A percentile compares a stretch with the other conserved stretches of the same genome.
Evolutionary conservation across 345 rosid species (phyloP).

Genomic region (Gossypium longicalyx): DNA sequence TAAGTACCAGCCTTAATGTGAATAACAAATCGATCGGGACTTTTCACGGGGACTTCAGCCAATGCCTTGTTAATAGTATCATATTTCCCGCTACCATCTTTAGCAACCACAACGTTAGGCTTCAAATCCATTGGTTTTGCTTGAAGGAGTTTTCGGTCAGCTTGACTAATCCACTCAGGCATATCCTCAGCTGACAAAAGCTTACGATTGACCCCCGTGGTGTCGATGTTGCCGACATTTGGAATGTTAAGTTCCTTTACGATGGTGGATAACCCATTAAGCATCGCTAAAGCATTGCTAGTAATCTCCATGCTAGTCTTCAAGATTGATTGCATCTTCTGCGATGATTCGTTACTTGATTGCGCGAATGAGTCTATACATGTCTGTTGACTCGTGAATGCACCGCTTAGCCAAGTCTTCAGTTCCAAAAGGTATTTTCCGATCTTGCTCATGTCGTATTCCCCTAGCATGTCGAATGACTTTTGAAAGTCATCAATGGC

Average conservation of each 20-base stretch:
- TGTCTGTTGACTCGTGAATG: neutral
- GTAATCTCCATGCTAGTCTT: slow-evolving; percentile 17
- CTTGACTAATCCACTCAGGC: slow-evolving; percentile 46
- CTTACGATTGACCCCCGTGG: slow-evolving; percentile 18
- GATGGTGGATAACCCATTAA: slow-evolving; percentile 34
- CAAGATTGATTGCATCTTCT: neutral
- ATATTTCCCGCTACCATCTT: slow-evolving; percentile 35
- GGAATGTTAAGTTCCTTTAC: slow-evolving; percentile 25
- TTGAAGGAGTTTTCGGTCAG: slow-evolving; percentile 34
- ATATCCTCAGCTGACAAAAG: slow-evolving; percentile 28
- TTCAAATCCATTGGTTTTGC: neutral
- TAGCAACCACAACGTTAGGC: slow-evolving; percentile 37
- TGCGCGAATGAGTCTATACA: neutral
- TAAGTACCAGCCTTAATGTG: slow-evolving; percentile 68
- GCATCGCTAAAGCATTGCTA: slow-evolving; percentile 69
- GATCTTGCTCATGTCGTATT: neutral
- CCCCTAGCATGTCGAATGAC: neutral
- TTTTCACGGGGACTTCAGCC: slow-evolving; percentile 31
- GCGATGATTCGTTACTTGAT: neutral
- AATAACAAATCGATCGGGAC: slow-evolving; percentile 39
- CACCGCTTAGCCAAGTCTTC: neutral
- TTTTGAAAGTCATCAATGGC: neutral
- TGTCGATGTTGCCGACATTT: neutral
- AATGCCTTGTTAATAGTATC: slow-evolving; percentile 54
- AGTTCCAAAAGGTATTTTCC: neutral